A percentile compares a stretch with the other conserved stretches of the same genome.
Conservation (phyloP, 352 stramenopile species). For the Phytophthora tubulina region DNA sequence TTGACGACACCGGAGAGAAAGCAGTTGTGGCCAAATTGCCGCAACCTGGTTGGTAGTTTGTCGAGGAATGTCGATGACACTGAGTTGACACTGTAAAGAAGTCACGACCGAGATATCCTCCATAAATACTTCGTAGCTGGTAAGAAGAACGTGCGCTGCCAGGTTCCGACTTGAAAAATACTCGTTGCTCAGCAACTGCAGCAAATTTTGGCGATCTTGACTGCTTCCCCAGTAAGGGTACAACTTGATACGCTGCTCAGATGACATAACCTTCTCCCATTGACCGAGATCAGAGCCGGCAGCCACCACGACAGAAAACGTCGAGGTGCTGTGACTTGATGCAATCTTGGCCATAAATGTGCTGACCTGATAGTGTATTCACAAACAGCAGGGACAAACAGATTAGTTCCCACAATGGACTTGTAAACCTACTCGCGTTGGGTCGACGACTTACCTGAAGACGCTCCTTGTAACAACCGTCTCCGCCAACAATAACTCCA, state of each 20-base stretch:
- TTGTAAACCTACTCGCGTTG: not conserved
- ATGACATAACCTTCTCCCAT: conserved; percentile 53
- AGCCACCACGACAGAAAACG: conserved; percentile 61
- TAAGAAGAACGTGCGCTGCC: conserved; percentile 60
- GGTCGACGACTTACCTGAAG: conserved; percentile 31
- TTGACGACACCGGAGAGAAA: conserved; percentile 74
- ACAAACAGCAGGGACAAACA: conserved; percentile 6
- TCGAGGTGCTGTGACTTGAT: conserved; percentile 37
- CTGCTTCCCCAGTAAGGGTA: conserved; percentile 69
- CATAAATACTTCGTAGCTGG: conserved; percentile 66
- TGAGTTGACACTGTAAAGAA: conserved; percentile 57
- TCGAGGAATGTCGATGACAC: conserved; percentile 56
- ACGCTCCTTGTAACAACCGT: conserved; percentile 33
- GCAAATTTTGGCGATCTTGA: conserved; percentile 49
- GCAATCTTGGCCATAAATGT: conserved; percentile 43
- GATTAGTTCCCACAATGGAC: conserved; percentile 3
- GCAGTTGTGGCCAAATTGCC: conserved; percentile 56
- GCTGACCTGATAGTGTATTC: conserved; percentile 38
- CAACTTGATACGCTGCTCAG: conserved; percentile 38
- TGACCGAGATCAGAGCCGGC: conserved; percentile 42
- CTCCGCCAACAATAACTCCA: conserved; percentile 37
- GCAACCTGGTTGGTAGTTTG: conserved; percentile 35
- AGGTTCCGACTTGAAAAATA: conserved; percentile 42
- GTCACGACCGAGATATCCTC: conserved; percentile 55
- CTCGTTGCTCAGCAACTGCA: conserved; percentile 50